Conservation (phyloP, 805 yeast species). For the Nakazawaea wickerhamii region DNA sequence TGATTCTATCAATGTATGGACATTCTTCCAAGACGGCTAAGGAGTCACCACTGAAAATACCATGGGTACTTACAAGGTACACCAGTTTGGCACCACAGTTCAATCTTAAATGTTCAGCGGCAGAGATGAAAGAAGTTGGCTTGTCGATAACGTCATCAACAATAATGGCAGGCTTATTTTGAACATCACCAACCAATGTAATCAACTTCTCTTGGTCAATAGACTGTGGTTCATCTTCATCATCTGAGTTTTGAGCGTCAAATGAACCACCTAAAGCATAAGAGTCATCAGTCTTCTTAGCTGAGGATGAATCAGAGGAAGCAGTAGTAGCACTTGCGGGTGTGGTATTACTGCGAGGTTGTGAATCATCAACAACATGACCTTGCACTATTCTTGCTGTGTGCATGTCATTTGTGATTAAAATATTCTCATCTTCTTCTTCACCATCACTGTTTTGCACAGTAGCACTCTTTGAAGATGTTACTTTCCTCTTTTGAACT, state of each 20-base stretch:
- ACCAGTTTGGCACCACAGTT: constrained; percentile 96
- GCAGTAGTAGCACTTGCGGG: constrained; percentile 12
- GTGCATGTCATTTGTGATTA: constrained; percentile 75
- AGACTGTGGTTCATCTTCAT: constrained; percentile 69
- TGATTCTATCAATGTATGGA: constrained; percentile 82
- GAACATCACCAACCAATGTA: constrained; percentile 94
- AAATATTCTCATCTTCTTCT: constrained; percentile 59
- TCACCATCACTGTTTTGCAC: constrained; percentile 31
- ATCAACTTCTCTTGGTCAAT: constrained; percentile 76
- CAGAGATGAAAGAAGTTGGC: constrained; percentile 89
- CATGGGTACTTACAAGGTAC: constrained; percentile 92
- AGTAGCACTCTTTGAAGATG: constrained; percentile 4
- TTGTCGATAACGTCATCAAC: constrained; percentile 97
- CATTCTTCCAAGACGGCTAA: constrained; percentile 73
- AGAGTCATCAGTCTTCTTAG: constrained; percentile 16
- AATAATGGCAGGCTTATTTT: constrained; percentile 85
- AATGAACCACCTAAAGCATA: constrained; percentile 78
- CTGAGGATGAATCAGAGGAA: neutral
- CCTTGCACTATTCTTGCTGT: constrained; percentile 96
- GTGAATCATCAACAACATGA: constrained; percentile 90
- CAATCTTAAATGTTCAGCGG: constrained; percentile 93
- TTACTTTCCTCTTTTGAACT: constrained; percentile 14
- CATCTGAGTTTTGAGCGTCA: constrained; percentile 82
- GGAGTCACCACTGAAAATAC: constrained; percentile 84
- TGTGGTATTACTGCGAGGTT: constrained; percentile 27